These are phyloP conservation scores for Boletus vermiculosoides DNA, from an alignment of 768 basidiomycete genomes.

Conservation along the genomic window DNA sequence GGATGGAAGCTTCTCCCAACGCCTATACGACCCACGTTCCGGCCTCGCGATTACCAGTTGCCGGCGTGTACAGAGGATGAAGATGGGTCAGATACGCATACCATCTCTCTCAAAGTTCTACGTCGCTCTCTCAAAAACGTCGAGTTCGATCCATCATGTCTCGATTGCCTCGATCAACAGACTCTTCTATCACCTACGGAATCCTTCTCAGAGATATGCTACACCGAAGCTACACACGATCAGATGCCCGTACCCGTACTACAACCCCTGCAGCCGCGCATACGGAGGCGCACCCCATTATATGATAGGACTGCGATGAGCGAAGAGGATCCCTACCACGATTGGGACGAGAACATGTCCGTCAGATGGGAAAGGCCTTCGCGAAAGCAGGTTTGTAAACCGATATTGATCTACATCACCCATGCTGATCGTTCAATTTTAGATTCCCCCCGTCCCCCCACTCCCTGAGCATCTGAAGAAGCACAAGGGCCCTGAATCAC, in stretches of 20 bases:
- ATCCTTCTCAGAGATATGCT: slow-evolving; percentile 45
- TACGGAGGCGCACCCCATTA: slow-evolving; percentile 27
- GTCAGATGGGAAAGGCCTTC: slow-evolving; percentile 13
- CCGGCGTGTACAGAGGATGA: slow-evolving; percentile 32
- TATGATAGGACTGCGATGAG: slow-evolving; percentile 36
- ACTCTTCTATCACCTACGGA: slow-evolving; percentile 40
- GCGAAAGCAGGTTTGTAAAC: slow-evolving; percentile 25
- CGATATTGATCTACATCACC: not conserved
- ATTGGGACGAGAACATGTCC: slow-evolving; percentile 37
- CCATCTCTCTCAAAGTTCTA: slow-evolving; percentile 32
- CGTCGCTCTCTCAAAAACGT: slow-evolving; percentile 36
- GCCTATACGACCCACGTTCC: slow-evolving; percentile 34
- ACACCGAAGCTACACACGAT: slow-evolving; percentile 40
- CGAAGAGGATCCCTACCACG: slow-evolving; percentile 35
- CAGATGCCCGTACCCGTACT: slow-evolving; percentile 26
- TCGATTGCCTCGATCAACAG: slow-evolving; percentile 43
- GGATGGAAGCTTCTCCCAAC: slow-evolving; percentile 34
- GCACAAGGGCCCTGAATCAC: slow-evolving; percentile 9
- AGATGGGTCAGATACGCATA: slow-evolving; percentile 24
- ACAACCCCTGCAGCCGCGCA: slow-evolving; percentile 33
- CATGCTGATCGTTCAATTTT: slow-evolving; percentile 1
- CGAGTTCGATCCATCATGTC: slow-evolving; percentile 41
- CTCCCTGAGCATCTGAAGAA: slow-evolving; percentile 28
- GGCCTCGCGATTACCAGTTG: slow-evolving; percentile 34
- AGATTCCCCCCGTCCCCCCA: slow-evolving; percentile 29